Conservation (phyloP, 768 basidiomycete genomes). For the Russula brevipes region DNA sequence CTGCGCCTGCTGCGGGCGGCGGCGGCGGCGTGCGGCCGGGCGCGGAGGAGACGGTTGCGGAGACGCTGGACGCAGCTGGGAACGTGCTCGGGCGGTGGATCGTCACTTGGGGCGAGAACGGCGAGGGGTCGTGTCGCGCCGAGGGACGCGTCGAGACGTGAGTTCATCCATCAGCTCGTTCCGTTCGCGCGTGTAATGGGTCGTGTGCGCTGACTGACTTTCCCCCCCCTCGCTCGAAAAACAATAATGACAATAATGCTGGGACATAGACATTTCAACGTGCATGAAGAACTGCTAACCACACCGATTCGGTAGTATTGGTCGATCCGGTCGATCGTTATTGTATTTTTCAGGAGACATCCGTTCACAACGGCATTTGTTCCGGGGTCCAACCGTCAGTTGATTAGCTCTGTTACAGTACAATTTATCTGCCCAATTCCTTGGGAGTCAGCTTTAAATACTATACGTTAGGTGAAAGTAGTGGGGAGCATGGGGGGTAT, state of each 20-base stretch:
- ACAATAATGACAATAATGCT: too few relatives aligned
- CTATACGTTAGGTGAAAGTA: neutral
- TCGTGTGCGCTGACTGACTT: too few relatives aligned
- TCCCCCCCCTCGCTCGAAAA: too few relatives aligned
- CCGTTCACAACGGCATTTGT: neutral
- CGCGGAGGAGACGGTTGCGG: constrained; percentile 73
- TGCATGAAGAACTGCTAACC: constrained; percentile 45
- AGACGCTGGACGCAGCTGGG: constrained; percentile 57
- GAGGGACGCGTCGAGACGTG: constrained; percentile 66
- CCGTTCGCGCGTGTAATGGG: too few relatives aligned
- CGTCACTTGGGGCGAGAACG: constrained; percentile 66
- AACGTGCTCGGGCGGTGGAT: constrained; percentile 70
- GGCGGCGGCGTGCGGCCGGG: constrained; percentile 39
- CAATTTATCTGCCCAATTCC: neutral
- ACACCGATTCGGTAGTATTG: constrained; percentile 20
- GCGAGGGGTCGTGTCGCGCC: constrained; percentile 55
- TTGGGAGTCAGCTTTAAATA: neutral
- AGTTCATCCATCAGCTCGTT: constrained; percentile 24
- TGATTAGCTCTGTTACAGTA: neutral
- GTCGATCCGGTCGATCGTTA: neutral
- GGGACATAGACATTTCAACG: constrained; percentile 43
- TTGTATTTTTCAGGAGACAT: neutral
- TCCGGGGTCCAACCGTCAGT: neutral
- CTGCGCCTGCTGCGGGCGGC: neutral
- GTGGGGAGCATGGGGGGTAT: neutral